Percentiles rank a stretch among this genome's conserved stretches.
These are phyloP conservation scores for Jamesozyma lodderae DNA, from an alignment of 805 yeast species.

Conservation along the genomic window DNA sequence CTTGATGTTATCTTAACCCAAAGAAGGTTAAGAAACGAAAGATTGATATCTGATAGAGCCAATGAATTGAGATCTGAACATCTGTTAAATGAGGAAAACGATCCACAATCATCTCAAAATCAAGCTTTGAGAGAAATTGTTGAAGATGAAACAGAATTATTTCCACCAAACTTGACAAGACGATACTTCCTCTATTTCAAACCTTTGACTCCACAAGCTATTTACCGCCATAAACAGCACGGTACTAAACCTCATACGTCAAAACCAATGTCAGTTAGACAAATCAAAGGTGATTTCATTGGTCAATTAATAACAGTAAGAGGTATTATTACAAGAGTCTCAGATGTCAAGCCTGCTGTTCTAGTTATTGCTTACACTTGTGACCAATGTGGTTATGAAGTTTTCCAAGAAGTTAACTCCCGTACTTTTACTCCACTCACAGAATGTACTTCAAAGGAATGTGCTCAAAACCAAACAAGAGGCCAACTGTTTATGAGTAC, in stretches of 20 bases:
- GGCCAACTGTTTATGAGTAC: constrained; percentile 90
- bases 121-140: constrained; percentile 29
- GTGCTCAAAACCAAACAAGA: constrained; percentile 67
- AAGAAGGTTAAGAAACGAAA: constrained; percentile 71
- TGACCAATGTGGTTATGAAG: constrained; percentile 93
- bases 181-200: constrained; percentile 80
- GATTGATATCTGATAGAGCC: constrained; percentile 56
- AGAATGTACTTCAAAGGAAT: constrained; percentile 78
- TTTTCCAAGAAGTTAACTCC: constrained; percentile 87
- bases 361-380: constrained; percentile 92
- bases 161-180: constrained; percentile 81
- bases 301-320: constrained; percentile 86
- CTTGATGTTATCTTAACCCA: constrained; percentile 88
- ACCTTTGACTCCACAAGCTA: constrained; percentile 48
- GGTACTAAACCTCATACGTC: constrained; percentile 17
- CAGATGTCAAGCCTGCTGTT: constrained; percentile 92
- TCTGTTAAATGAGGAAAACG: constrained; percentile 22
- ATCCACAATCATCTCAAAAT: constrained; percentile 21
- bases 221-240: constrained; percentile 18
- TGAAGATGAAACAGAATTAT: constrained; percentile 42
- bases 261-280: constrained; percentile 78
- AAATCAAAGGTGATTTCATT: constrained; percentile 70
- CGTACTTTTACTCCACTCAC: constrained; percentile 77
- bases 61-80: constrained; percentile 46
- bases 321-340: constrained; percentile 90